Evolutionary conservation across 441 rosid genomes (phyloP), one percentile per base, ranked within the genome.

Genomic region (Bocquillonia castaneifolia): DNA sequence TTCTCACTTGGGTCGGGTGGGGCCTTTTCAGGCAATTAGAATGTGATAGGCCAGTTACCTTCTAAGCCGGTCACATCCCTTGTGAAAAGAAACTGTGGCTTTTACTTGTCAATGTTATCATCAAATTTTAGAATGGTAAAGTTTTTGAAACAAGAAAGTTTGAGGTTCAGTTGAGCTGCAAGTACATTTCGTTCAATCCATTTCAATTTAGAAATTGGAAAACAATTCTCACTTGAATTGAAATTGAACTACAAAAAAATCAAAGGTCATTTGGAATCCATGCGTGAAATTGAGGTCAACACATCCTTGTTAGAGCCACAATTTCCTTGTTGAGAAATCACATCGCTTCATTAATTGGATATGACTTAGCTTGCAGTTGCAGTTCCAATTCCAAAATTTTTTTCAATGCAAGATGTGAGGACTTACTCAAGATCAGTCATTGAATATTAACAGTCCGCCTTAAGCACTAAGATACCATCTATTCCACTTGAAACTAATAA

Each of bases 11-110:
- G 63, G 64, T 34, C n/a, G n/a, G n/a, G n/a, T n/a, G n/a, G 45
- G 59, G 44, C 61, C 63, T 25, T 18, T 75, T 66, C 63, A 28
- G 70, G 69, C 60, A 64, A 69, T 55, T 29, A 42, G 70, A 65
- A 29, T 50, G 39, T 65, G 75, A 72, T 42, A 57, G 76, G 63
- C 57, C 50, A 32, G 23, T 51, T 25, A 15, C 64, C 44, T 47
- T 55, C 48, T 64, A 20, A 29, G 9, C 29, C 3, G 10, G 67
- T 70, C 68, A 54, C 63, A 32, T 70, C 63, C n/a, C n/a, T n/a
- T n/a, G n/a, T n/a, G n/a, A n/a, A n/a, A n/a, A n/a, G n/a, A n/a
- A n/a, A 20, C 51, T 18, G 18, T 47, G 23, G 18, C 51, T 18
- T 1, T 47, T 47, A 18, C 22, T 6, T 17, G 22, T 18, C 51